Evolutionary conservation across 2,329 filamentous ascomycete species (phyloP).

Genomic region (Fusarium ambrosium): DNA sequence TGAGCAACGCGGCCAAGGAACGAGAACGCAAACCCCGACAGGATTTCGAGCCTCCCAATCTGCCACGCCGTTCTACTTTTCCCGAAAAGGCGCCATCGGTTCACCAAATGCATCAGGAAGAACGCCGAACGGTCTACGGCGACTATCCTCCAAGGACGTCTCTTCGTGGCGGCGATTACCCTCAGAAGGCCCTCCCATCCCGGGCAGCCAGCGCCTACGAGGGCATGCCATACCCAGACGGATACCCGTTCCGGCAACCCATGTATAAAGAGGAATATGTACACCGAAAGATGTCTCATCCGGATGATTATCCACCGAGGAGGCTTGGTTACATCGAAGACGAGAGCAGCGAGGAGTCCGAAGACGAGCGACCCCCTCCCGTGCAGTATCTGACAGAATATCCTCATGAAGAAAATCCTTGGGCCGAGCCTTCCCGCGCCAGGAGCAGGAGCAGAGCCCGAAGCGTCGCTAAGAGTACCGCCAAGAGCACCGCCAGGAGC

Average conservation of each 20-base stretch:
- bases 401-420: slow-evolving; percentile 39
- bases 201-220: slow-evolving; percentile 38
- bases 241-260: slow-evolving; percentile 39
- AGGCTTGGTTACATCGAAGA: slow-evolving; percentile 46
- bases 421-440: slow-evolving; percentile 22
- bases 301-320: slow-evolving; percentile 38
- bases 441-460: slow-evolving; percentile 39
- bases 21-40: slow-evolving; percentile 61
- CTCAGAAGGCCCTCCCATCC: slow-evolving; percentile 40
- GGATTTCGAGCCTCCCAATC: slow-evolving; percentile 56
- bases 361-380: slow-evolving; percentile 30
- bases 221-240: slow-evolving; percentile 40
- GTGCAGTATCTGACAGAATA: slow-evolving; percentile 44
- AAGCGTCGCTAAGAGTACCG: slow-evolving; percentile 34
- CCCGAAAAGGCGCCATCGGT: slow-evolving; percentile 56
- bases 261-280: slow-evolving; percentile 36
- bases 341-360: slow-evolving; percentile 45
- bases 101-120: slow-evolving; percentile 36
- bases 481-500: slow-evolving; percentile 31
- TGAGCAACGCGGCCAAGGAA: slow-evolving; percentile 59
- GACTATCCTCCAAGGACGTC: slow-evolving; percentile 37
- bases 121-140: slow-evolving; percentile 36
- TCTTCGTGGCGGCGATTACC: slow-evolving; percentile 22
- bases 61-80: slow-evolving; percentile 62
- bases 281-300: slow-evolving; percentile 42